These are phyloP conservation scores for Penicillium canariense DNA, from an alignment of 495 filamentous ascomycete species.

Conservation along the genomic window DNA sequence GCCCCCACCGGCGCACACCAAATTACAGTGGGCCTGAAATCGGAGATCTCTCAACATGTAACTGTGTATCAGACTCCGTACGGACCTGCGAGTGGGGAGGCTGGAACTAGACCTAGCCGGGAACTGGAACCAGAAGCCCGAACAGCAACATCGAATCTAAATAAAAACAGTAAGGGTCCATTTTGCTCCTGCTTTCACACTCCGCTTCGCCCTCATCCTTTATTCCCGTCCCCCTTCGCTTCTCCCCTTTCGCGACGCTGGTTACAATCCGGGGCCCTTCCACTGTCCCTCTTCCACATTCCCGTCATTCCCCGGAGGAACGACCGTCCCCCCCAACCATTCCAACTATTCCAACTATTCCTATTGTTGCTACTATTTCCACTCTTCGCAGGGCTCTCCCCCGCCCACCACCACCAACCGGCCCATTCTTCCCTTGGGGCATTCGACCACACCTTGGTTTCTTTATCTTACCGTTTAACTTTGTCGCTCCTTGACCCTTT, in stretches of 20 bases:
- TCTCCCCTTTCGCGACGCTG: background rate
- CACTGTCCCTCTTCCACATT: slow-evolving; percentile 17
- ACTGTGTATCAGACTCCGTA: no score
- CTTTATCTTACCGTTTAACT: background rate
- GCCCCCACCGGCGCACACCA: background rate
- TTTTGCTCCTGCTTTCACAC: slow-evolving; percentile 19
- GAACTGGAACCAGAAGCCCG: background rate
- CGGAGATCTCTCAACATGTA: slow-evolving; percentile 28
- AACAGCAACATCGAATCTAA: slow-evolving; percentile 2
- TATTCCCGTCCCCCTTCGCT: slow-evolving; percentile 12
- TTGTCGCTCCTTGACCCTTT: slow-evolving; percentile 2
- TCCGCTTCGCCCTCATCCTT: slow-evolving; percentile 25
- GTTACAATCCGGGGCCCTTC: slow-evolving; percentile 9
- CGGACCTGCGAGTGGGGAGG: no score
- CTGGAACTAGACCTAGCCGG: background rate
- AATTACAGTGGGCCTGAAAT: slow-evolving; percentile 24
- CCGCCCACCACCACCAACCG: slow-evolving; percentile 8
- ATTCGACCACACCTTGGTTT: background rate
- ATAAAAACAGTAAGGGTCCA: slow-evolving; percentile 32
- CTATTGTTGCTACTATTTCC: slow-evolving; percentile 1
- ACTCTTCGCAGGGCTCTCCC: slow-evolving; percentile 4
- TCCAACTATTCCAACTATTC: slow-evolving; percentile 5
- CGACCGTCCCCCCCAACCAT: slow-evolving; percentile 25
- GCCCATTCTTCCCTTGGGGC: background rate
- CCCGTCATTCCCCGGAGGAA: slow-evolving; percentile 44